Conservation (phyloP, 2,329 filamentous ascomycete genomes). For the Cytospora chrysosperma region DNA sequence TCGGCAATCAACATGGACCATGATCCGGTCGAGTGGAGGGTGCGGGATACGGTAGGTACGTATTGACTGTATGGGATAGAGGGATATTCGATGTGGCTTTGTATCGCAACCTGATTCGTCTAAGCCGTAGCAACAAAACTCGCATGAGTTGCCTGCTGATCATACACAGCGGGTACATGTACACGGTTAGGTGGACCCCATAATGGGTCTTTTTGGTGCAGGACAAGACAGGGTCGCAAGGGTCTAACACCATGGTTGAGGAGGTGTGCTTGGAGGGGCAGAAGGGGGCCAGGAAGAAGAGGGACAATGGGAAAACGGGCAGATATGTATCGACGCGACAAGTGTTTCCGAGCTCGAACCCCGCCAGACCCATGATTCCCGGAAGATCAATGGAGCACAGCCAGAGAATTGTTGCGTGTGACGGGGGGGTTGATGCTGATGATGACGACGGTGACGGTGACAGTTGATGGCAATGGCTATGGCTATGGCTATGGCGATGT, state of each 20-base stretch:
- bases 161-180: not conserved
- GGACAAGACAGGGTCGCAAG: slow-evolving; percentile 4
- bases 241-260: slow-evolving; percentile 18
- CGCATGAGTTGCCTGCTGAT: slow-evolving; percentile 14
- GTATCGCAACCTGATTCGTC: slow-evolving; percentile 10
- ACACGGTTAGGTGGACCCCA: not conserved
- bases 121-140: slow-evolving; percentile 7
- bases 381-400: not conserved
- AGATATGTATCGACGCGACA: not conserved
- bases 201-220: slow-evolving; percentile 9
- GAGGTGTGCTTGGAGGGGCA: not conserved
- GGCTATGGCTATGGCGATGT: not conserved
- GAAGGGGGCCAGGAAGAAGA: not conserved
- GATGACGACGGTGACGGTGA: not conserved
- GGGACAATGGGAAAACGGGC: not conserved
- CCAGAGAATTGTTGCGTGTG: not conserved
- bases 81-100: not conserved
- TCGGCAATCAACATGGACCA: not conserved
- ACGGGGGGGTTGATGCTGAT: not conserved
- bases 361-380: not conserved
- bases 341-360: not conserved
- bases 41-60: not conserved
- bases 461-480: not conserved
- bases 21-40: not conserved
- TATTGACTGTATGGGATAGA: slow-evolving; percentile 2